These are phyloP conservation scores for Astrothelium macrocarpum DNA, from an alignment of 495 filamentous ascomycete genomes.

Conservation along the genomic window DNA sequence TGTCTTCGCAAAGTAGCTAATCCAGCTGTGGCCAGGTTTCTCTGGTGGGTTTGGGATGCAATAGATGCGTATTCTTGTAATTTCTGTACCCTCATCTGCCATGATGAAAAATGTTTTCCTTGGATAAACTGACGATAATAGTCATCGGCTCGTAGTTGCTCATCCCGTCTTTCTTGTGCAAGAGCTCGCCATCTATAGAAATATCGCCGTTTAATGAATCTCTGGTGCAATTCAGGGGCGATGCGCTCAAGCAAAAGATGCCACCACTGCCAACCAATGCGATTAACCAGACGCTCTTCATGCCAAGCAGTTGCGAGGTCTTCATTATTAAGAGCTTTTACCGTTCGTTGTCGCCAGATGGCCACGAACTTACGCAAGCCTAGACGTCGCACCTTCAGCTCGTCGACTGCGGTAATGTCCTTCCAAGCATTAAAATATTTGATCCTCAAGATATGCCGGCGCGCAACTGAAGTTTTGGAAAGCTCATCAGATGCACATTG, in stretches of 20 bases:
- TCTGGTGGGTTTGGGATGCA: slow-evolving; percentile 9
- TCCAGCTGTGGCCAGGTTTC: slow-evolving; percentile 8
- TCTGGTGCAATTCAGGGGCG: slow-evolving; percentile 40
- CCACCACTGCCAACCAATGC: slow-evolving; percentile 48
- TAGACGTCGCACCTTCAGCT: slow-evolving; percentile 56
- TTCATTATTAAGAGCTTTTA: slow-evolving; percentile 29
- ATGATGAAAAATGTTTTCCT: not conserved
- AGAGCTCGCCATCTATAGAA: slow-evolving; percentile 20
- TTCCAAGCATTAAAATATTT: slow-evolving; percentile 73
- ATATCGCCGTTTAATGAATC: slow-evolving; percentile 13
- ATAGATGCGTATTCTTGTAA: slow-evolving; percentile 15
- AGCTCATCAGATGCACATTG: slow-evolving; percentile 51
- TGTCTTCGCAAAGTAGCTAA: slow-evolving; percentile 37
- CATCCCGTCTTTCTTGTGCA: slow-evolving; percentile 7
- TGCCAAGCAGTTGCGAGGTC: slow-evolving; percentile 37
- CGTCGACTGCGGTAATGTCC: slow-evolving; percentile 60
- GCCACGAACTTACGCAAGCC: slow-evolving; percentile 47
- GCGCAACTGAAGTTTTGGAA: slow-evolving; percentile 48
- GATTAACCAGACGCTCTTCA: slow-evolving; percentile 36
- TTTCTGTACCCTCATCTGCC: not conserved
- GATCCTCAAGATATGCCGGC: slow-evolving; percentile 56
- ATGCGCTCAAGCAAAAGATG: slow-evolving; percentile 44
- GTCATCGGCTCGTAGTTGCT: not conserved
- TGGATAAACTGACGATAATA: not conserved
- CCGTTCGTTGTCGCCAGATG: slow-evolving; percentile 43